Evolutionary conservation across 2,329 filamentous ascomycete genomes (phyloP).

Genomic region (Eutypa lata): DNA sequence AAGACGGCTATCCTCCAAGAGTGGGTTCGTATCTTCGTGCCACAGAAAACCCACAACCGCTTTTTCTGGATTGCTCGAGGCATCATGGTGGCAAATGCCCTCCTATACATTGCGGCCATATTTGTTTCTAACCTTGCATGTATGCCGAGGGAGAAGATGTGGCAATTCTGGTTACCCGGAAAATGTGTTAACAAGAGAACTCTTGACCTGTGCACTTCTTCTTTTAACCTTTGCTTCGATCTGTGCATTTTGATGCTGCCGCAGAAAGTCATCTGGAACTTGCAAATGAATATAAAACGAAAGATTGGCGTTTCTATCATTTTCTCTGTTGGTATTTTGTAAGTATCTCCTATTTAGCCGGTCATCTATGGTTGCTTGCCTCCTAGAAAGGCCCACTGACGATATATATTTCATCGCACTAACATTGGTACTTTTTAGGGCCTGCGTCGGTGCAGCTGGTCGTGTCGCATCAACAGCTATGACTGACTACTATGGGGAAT

Average conservation of each 20-base stretch:
- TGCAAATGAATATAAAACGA: slow-evolving; percentile 40
- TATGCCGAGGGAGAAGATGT: not conserved
- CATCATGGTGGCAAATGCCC: not conserved
- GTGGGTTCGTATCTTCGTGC: not conserved
- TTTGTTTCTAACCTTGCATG: not conserved
- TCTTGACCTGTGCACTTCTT: slow-evolving; percentile 5
- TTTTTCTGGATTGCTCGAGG: not conserved
- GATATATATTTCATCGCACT: too few species aligned
- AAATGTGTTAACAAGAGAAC: not conserved
- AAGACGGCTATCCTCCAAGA: not conserved
- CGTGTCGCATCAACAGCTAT: too few species aligned
- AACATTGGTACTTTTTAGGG: too few species aligned
- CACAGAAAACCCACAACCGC: not conserved
- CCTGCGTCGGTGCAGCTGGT: too few species aligned
- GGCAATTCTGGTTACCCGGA: not conserved
- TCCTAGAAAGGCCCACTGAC: too few species aligned
- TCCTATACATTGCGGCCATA: not conserved
- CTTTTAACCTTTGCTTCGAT: slow-evolving; percentile 33
- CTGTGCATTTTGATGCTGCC: slow-evolving; percentile 39
- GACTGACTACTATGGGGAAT: too few species aligned
- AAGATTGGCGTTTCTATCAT: slow-evolving; percentile 16
- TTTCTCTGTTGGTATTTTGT: slow-evolving; percentile 18
- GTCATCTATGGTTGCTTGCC: too few species aligned
- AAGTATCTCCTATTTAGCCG: slow-evolving; percentile 3
- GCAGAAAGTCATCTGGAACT: slow-evolving; percentile 44